phyloP scores from a whole-genome alignment of 345 rosid genomes.

The Salix exigua region DNA sequence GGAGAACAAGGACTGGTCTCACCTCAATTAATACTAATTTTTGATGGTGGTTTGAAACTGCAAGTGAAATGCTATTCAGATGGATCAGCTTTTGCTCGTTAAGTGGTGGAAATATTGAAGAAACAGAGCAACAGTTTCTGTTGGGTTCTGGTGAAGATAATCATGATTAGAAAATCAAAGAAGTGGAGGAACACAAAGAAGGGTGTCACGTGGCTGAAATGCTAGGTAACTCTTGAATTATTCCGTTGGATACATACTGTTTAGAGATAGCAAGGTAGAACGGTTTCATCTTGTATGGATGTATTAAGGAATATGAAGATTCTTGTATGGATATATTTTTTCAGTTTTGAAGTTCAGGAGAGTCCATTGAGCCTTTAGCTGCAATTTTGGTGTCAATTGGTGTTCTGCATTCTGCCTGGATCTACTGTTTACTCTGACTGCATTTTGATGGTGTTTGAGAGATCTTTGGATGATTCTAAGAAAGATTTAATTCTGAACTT shows the following conservation, averaged over 20 bases:
- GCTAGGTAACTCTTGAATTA: neutral
- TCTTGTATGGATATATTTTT: neutral
- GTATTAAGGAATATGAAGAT: neutral
- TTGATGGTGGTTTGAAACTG: neutral
- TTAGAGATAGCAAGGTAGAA: neutral
- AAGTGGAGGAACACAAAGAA: neutral
- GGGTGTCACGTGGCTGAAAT: neutral
- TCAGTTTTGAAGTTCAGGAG: neutral
- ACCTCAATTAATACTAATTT: neutral
- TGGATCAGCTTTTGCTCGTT: neutral
- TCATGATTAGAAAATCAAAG: neutral
- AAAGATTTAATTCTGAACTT: neutral
- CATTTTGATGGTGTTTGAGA: neutral
- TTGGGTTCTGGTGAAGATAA: neutral
- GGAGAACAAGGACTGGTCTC: neutral
- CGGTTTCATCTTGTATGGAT: neutral
- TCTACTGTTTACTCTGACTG: neutral
- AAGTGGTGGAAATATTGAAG: neutral
- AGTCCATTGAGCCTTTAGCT: neutral
- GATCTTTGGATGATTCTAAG: neutral
- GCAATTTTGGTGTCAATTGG: too few relatives aligned
- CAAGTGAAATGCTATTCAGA: neutral
- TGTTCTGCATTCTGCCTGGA: too few relatives aligned
- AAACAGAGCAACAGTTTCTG: neutral
- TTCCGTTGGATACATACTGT: neutral